These are phyloP conservation scores for Recurvomyces mirabilis DNA, from an alignment of 495 filamentous ascomycete species.

Conservation along the genomic window DNA sequence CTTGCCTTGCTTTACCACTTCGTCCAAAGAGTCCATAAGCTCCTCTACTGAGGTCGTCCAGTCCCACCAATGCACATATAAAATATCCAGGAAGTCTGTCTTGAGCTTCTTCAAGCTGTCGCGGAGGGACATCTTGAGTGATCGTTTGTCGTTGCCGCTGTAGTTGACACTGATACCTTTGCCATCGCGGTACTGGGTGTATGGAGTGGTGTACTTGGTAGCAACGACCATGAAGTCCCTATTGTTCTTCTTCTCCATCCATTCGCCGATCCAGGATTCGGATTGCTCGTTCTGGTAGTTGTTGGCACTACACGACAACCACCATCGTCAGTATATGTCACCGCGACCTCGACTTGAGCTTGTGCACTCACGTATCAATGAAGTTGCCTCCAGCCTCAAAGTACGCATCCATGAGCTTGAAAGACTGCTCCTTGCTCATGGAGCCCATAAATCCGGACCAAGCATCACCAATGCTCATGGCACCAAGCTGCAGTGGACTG, in stretches of 20 bases:
- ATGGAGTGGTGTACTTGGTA: slow-evolving; percentile 49
- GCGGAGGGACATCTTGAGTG: slow-evolving; percentile 43
- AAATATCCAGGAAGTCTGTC: slow-evolving; percentile 54
- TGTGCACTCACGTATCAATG: slow-evolving; percentile 53
- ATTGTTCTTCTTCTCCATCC: slow-evolving; percentile 46
- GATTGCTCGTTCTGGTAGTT: slow-evolving; percentile 57
- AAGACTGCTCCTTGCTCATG: slow-evolving; percentile 48
- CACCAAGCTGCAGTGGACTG: slow-evolving; percentile 46
- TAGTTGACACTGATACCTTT: slow-evolving; percentile 33
- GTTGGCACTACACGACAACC: slow-evolving; percentile 18
- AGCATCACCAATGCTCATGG: slow-evolving; percentile 50
- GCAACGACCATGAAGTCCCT: slow-evolving; percentile 58
- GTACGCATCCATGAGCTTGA: slow-evolving; percentile 51
- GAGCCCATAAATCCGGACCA: slow-evolving; percentile 44
- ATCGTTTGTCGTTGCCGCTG: slow-evolving; percentile 45
- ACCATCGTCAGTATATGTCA: too few species aligned
- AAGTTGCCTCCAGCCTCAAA: slow-evolving; percentile 67
- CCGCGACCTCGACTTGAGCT: too few species aligned
- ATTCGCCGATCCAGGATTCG: slow-evolving; percentile 66
- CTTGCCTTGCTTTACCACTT: slow-evolving; percentile 28
- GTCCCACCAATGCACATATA: slow-evolving; percentile 36
- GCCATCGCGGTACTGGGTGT: slow-evolving; percentile 13
- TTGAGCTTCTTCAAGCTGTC: slow-evolving; percentile 48
- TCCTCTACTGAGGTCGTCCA: slow-evolving; percentile 30
- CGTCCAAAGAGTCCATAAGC: slow-evolving; percentile 31